These are phyloP conservation scores for Kurtzmaniella quercitrusa DNA, from an alignment of 1,139 yeast genomes.

Conservation along the genomic window DNA sequence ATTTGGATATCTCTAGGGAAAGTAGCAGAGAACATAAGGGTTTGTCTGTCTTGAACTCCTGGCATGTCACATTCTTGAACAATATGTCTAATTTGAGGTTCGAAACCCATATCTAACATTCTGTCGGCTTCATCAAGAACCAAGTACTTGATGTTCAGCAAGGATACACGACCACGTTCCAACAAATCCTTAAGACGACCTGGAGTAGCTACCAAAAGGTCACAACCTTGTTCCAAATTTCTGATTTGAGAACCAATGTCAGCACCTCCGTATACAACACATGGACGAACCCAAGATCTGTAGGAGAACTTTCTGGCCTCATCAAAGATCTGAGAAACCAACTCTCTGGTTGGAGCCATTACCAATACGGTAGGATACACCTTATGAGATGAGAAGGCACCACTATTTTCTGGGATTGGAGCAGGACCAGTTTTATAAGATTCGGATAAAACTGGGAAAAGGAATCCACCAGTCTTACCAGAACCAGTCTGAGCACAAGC, in stretches of 20 bases:
- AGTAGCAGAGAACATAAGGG: constrained; percentile 97
- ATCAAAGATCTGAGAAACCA: constrained; percentile 92
- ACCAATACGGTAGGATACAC: constrained; percentile 93
- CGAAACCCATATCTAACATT: constrained; percentile 99
- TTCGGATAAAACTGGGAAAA: constrained; percentile 95
- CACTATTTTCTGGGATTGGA: constrained; percentile 48
- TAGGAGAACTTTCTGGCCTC: constrained; percentile 95
- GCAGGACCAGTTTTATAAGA: constrained; percentile 89
- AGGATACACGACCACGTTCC: constrained; percentile 90
- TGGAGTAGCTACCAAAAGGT: constrained; percentile 94
- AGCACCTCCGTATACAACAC: constrained; percentile 98
- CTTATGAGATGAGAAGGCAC: constrained; percentile 64
- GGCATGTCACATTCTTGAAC: constrained; percentile 99
- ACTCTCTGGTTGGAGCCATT: constrained; percentile 98
- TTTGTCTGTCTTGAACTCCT: constrained; percentile 83
- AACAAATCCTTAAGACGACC: constrained; percentile 96
- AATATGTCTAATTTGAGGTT: constrained; percentile 97
- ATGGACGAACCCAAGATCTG: constrained; percentile 97
- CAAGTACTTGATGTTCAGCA: constrained; percentile 84
- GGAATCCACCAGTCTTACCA: constrained; percentile 99
- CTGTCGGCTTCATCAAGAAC: constrained; percentile 99
- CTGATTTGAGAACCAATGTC: constrained; percentile 85
- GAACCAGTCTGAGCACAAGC: constrained; percentile 99
- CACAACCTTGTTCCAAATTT: constrained; percentile 92
- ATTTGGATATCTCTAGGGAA: constrained; percentile 97